Conservation (phyloP, 768 basidiomycete species). For the Scleroderma citrinum region DNA sequence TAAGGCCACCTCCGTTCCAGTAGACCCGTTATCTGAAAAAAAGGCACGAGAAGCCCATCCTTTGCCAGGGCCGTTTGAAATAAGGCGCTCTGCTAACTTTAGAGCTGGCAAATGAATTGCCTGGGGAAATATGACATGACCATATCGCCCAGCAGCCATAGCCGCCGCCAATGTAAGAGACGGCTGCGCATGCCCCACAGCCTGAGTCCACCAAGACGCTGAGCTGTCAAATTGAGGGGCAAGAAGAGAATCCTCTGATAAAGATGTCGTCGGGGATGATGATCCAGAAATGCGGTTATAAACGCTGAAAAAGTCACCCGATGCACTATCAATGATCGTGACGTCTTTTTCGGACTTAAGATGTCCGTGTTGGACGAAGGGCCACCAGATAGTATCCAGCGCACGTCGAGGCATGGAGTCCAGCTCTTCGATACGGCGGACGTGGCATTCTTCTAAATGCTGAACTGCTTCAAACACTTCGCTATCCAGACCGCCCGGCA, state of each 20-base stretch:
- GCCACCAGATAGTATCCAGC: constrained; percentile 88
- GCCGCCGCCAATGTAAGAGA: constrained; percentile 82
- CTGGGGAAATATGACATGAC: constrained; percentile 95
- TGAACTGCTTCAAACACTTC: constrained; percentile 44
- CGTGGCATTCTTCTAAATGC: constrained; percentile 61
- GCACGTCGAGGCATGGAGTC: constrained; percentile 75
- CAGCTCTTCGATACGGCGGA: constrained; percentile 61
- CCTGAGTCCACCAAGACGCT: constrained; percentile 98
- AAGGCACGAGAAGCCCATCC: constrained; percentile 92
- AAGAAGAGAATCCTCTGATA: constrained; percentile 31
- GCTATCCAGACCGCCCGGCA: constrained; percentile 28
- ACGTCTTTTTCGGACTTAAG: constrained; percentile 66
- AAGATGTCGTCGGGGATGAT: constrained; percentile 9
- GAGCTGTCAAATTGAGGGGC: constrained; percentile 81
- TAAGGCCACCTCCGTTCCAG: constrained; percentile 94
- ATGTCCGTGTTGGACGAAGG: constrained; percentile 87
- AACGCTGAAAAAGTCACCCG: constrained; percentile 80
- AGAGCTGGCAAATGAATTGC: constrained; percentile 85
- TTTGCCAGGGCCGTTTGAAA: constrained; percentile 70
- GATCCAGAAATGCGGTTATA: constrained; percentile 34
- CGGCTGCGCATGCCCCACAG: constrained; percentile 77
- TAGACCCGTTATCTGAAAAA: constrained; percentile 93
- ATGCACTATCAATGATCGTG: constrained; percentile 87
- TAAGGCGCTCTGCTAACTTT: constrained; percentile 70
- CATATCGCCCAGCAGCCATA: constrained; percentile 85